Conservation (phyloP, 1,284 basidiomycete genomes). For the Malassezia nana region DNA sequence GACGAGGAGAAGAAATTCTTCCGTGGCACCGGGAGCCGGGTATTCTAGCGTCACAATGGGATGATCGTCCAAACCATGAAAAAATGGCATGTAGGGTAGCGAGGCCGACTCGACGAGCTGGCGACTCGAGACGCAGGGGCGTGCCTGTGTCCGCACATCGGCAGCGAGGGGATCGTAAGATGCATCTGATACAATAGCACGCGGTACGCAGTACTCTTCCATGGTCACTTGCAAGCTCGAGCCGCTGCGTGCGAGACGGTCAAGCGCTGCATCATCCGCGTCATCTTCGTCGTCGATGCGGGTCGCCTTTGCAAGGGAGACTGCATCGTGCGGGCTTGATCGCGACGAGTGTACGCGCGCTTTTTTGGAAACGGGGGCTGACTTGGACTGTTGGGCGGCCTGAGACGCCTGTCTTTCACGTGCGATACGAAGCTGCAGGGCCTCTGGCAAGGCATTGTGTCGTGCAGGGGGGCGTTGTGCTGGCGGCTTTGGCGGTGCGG, state of each 20-base stretch:
- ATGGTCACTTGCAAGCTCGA: not conserved
- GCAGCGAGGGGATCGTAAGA: not conserved
- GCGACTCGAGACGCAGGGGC: not conserved
- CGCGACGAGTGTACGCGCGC: not conserved
- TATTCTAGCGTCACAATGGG: constrained; percentile 30
- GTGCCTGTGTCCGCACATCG: not conserved
- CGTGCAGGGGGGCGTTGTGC: not conserved
- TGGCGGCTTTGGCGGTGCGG: not conserved
- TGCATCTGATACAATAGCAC: constrained; percentile 19
- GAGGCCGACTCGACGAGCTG: constrained; percentile 13
- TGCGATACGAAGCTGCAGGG: constrained; percentile 11
- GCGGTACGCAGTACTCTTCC: constrained; percentile 21
- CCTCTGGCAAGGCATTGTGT: constrained; percentile 12
- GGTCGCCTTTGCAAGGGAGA: not conserved
- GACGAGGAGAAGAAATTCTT: constrained; percentile 34
- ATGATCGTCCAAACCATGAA: constrained; percentile 6
- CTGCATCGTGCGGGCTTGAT: not conserved
- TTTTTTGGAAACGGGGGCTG: not conserved
- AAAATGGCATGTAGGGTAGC: not conserved
- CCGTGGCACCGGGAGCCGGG: constrained; percentile 26
- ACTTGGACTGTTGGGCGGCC: not conserved
- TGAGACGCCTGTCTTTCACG: not conserved
- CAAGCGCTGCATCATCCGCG: not conserved
- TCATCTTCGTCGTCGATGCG: not conserved
- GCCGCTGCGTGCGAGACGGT: not conserved